Evolutionary conservation across 495 filamentous ascomycete genomes (phyloP).

Genomic region (Cercophora samala): DNA sequence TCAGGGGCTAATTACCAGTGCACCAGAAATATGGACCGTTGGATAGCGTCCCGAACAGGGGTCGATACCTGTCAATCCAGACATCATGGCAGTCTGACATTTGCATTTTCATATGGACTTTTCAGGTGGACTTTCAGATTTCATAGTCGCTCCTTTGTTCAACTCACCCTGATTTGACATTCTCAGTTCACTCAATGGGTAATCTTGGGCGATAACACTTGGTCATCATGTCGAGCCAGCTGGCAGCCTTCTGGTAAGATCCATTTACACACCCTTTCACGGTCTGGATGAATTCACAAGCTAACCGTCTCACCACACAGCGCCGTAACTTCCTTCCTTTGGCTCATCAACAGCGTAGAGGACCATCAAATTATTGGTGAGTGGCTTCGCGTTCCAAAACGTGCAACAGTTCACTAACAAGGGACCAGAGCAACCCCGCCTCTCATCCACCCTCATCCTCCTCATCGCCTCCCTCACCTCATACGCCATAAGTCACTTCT

Average conservation of each 20-base stretch:
- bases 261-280: not conserved
- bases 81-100: not conserved
- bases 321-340: conserved; percentile 45
- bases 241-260: conserved; percentile 42
- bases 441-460: conserved; percentile 40
- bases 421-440: conserved; percentile 40
- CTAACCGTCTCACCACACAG: conserved; percentile 20
- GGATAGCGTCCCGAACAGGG: not conserved
- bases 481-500: conserved; percentile 40
- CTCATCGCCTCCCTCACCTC: conserved; percentile 36
- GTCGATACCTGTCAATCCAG: not conserved
- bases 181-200: not conserved
- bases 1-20: not conserved
- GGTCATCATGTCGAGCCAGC: conserved; percentile 31
- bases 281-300: not conserved
- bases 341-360: conserved; percentile 42
- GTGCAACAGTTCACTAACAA: not conserved
- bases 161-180: not conserved
- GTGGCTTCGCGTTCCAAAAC: not conserved
- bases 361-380: conserved; percentile 46
- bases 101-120: not conserved
- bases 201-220: not conserved
- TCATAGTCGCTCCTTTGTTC: not conserved
- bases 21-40: not conserved
- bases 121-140: not conserved